These are phyloP conservation scores for Populus euphratica DNA, from an alignment of 345 rosid species.

Conservation along the genomic window DNA sequence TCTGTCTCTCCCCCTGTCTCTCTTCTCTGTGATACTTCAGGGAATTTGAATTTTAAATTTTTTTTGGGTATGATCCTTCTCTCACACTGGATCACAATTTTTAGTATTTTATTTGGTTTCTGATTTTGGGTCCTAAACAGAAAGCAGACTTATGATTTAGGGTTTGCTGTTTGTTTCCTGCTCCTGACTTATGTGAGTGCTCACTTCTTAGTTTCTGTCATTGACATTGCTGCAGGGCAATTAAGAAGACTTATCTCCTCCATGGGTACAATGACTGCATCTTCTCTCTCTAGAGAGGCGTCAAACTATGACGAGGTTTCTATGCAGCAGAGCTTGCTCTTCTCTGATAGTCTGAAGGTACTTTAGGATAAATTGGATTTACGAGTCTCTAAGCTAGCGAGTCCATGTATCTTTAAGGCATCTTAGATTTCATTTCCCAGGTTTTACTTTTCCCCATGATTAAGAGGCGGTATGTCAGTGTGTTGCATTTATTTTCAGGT, in stretches of 20 bases:
- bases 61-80: background rate
- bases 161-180: background rate
- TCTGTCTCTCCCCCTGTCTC: slow-evolving; percentile 1
- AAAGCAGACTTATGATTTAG: background rate
- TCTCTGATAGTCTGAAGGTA: slow-evolving; percentile 88
- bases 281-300: slow-evolving; percentile 54
- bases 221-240: slow-evolving; percentile 22
- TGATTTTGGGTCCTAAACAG: background rate
- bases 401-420: background rate
- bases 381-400: background rate
- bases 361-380: background rate
- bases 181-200: too few relatives aligned
- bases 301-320: slow-evolving; percentile 72
- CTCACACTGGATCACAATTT: too few relatives aligned
- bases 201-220: slow-evolving; percentile 20
- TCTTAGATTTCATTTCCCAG: background rate
- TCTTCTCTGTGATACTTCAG: background rate
- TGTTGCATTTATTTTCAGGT: background rate
- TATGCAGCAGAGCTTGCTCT: slow-evolving; percentile 82
- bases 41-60: background rate
- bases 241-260: slow-evolving; percentile 2
- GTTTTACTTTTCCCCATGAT: background rate
- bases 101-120: background rate
- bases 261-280: slow-evolving; percentile 53
- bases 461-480: background rate